Conservation (phyloP, 352 stramenopile genomes). For the Globisporangium heterothallicum region DNA sequence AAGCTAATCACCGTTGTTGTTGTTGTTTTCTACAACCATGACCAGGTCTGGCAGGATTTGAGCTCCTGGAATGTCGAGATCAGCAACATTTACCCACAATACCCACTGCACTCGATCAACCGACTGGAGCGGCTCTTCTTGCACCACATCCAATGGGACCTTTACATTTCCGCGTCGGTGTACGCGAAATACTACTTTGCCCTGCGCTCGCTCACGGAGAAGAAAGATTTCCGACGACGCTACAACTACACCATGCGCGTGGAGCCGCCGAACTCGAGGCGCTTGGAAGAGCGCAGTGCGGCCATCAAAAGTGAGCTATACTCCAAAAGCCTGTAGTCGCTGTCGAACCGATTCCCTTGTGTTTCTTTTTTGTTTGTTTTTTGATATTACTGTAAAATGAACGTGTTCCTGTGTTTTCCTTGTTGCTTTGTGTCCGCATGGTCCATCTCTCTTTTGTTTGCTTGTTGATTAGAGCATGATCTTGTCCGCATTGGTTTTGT, state of each 20-base stretch:
- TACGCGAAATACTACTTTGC: constrained; percentile 99
- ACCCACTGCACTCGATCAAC: constrained; percentile 97
- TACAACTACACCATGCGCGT: constrained; percentile 90
- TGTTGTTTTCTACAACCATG: constrained; percentile 1
- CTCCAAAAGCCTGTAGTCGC: constrained; percentile 67
- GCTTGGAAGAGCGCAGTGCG: constrained; percentile 78
- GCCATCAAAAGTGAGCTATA: constrained; percentile 80
- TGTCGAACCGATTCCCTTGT: neutral
- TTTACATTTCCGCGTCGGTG: constrained; percentile 94
- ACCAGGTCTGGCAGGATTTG: constrained; percentile 96
- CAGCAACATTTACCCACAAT: constrained; percentile 97
- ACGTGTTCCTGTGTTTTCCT: neutral
- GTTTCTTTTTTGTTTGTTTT: constrained; percentile 1
- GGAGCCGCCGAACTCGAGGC: constrained; percentile 80
- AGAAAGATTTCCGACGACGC: constrained; percentile 85
- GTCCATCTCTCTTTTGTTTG: neutral
- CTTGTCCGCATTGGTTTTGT: constrained; percentile 77
- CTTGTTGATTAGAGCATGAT: constrained; percentile 33
- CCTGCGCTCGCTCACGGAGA: constrained; percentile 89
- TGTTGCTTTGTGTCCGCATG: neutral
- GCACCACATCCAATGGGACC: constrained; percentile 97
- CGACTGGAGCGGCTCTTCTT: constrained; percentile 95
- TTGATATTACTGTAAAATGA: neutral
- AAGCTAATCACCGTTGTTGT: too few relatives aligned
- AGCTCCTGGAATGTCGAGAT: constrained; percentile 98